These are phyloP conservation scores for Austroboletus niveus DNA, from an alignment of 1,284 basidiomycete genomes.

Conservation along the genomic window DNA sequence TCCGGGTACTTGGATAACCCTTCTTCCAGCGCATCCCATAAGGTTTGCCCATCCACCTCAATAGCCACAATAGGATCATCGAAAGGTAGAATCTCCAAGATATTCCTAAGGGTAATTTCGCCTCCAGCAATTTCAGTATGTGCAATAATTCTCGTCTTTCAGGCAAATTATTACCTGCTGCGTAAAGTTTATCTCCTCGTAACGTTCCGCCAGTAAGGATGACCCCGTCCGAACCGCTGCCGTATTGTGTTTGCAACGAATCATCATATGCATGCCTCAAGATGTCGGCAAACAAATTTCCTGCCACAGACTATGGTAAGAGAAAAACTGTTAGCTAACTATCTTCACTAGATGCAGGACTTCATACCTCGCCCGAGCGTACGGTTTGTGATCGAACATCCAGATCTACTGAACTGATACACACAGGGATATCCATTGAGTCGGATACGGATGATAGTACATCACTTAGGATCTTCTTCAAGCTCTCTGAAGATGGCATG, in stretches of 20 bases:
- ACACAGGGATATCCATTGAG: conserved; percentile 71
- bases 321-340: not conserved
- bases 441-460: conserved; percentile 72
- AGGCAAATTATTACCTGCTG: conserved; percentile 53
- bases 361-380: conserved; percentile 61
- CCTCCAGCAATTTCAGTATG: conserved; percentile 41
- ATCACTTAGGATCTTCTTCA: conserved; percentile 62
- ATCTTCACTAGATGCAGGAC: not conserved
- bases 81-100: conserved; percentile 87
- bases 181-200: conserved; percentile 84
- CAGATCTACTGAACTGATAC: conserved; percentile 65
- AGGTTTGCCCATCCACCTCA: conserved; percentile 76
- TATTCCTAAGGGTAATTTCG: conserved; percentile 76
- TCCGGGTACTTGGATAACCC: conserved; percentile 81
- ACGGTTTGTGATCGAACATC: conserved; percentile 78
- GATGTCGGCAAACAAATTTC: conserved; percentile 91
- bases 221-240: conserved; percentile 72
- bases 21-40: conserved; percentile 83
- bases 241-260: conserved; percentile 57
- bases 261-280: conserved; percentile 86
- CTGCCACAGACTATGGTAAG: conserved; percentile 62
- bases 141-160: not conserved
- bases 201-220: conserved; percentile 86
- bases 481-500: conserved; percentile 55
- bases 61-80: conserved; percentile 84